Percentiles rank a stretch among this genome's conserved stretches.
phyloP scores from a whole-genome alignment of 2,329 filamentous ascomycete species.

The Ceratocystiopsis minuta region DNA sequence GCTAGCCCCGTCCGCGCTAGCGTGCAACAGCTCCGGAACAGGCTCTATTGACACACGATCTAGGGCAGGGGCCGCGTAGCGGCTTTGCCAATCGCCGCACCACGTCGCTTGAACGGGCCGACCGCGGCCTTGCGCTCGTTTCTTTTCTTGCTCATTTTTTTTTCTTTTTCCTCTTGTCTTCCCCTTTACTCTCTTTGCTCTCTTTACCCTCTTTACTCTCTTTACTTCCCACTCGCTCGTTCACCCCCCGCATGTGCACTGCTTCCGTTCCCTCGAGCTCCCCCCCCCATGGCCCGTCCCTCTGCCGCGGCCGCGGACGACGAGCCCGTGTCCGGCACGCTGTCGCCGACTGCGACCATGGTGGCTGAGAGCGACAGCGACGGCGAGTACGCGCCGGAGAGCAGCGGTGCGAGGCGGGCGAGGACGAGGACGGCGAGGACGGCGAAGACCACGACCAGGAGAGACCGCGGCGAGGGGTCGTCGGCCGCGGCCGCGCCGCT shows the following conservation, averaged over 20 bases:
- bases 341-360: constrained; percentile 8
- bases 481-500: not conserved
- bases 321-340: constrained; percentile 16
- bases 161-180: too few relatives aligned
- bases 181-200: too few relatives aligned
- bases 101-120: too few relatives aligned
- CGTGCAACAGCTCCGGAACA: not conserved
- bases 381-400: constrained; percentile 12
- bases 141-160: too few relatives aligned
- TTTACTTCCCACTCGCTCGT: too few relatives aligned
- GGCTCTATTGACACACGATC: not conserved
- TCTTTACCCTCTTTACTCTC: too few relatives aligned
- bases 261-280: too few relatives aligned
- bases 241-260: too few relatives aligned
- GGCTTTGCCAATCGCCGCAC: too few relatives aligned
- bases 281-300: too few relatives aligned
- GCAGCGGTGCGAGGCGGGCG: constrained; percentile 3
- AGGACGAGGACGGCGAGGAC: not conserved
- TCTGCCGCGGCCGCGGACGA: too few relatives aligned
- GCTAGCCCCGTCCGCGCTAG: not conserved
- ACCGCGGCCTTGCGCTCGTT: too few relatives aligned
- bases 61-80: not conserved
- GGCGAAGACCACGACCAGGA: not conserved
- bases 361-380: constrained; percentile 10
- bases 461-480: not conserved